Conservation (phyloP, 2,329 filamentous ascomycete genomes). For the Colletotrichum simmondsii region DNA sequence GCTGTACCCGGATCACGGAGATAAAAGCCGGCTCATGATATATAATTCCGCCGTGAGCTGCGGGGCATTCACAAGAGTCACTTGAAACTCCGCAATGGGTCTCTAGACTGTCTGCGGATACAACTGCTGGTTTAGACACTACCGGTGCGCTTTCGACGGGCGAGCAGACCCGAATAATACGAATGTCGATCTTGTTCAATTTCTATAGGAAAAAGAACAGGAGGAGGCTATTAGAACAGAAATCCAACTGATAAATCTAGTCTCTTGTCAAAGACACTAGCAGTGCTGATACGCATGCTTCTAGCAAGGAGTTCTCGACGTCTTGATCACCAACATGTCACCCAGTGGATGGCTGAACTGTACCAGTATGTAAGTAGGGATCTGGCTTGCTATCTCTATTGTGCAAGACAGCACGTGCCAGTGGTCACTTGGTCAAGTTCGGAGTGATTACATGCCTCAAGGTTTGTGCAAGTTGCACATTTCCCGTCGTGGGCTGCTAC, state of each 20-base stretch:
- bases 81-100: background rate
- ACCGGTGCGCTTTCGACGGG: background rate
- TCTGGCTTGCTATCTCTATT: background rate
- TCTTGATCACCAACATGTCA: too few relatives aligned
- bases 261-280: background rate
- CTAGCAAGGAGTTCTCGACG: too few relatives aligned
- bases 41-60: background rate
- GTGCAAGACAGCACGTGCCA: background rate
- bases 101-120: too few relatives aligned
- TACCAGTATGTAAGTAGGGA: background rate
- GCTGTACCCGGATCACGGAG: background rate
- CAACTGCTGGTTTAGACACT: background rate
- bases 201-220: background rate
- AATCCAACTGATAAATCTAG: background rate
- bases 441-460: background rate
- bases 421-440: too few relatives aligned
- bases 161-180: background rate
- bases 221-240: background rate
- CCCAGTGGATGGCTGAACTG: background rate
- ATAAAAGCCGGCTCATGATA: background rate
- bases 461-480: constrained; percentile 9
- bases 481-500: background rate
- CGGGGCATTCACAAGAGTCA: too few relatives aligned
- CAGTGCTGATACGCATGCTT: too few relatives aligned
- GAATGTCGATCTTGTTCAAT: background rate